These are phyloP conservation scores for Eruca vesicaria DNA, from an alignment of 441 rosid genomes.

Conservation along the genomic window DNA sequence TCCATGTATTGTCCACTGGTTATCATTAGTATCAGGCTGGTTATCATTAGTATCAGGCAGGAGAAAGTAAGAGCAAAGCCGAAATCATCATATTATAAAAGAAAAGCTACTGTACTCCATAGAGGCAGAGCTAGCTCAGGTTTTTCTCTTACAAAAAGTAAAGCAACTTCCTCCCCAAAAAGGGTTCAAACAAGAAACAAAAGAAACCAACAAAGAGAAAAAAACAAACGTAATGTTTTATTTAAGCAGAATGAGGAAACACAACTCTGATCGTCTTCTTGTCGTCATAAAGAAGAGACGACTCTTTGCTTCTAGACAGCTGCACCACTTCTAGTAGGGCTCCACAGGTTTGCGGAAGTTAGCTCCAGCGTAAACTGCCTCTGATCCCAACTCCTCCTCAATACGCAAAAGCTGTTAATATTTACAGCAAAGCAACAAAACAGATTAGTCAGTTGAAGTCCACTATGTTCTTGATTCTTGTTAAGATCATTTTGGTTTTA, in stretches of 20 bases:
- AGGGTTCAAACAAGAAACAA: background rate
- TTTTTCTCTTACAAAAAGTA: conserved; percentile 23
- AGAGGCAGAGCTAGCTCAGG: background rate
- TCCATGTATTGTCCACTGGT: too few relatives aligned
- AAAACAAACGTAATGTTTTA: conserved; percentile 11
- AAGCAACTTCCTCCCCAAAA: background rate
- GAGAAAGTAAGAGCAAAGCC: background rate
- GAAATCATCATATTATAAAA: conserved; percentile 12
- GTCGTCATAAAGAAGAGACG: background rate
- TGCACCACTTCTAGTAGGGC: conserved; percentile 53
- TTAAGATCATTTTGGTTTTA: background rate
- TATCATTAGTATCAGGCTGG: too few relatives aligned
- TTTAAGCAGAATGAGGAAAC: conserved; percentile 11
- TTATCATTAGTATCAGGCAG: background rate
- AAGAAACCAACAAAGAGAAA: background rate
- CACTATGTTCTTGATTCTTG: background rate
- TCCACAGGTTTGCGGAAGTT: conserved; percentile 86
- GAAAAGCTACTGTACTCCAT: background rate
- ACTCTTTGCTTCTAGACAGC: background rate
- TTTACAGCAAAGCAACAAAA: background rate
- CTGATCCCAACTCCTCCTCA: conserved; percentile 92
- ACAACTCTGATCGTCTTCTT: conserved; percentile 16
- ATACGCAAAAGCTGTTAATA: conserved; percentile 70
- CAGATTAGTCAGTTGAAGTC: background rate
- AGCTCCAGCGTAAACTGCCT: conserved; percentile 84